Base-by-base conservation (phyloP, 179 eudicot genomes). In the Spinacia oleracea region DNA sequence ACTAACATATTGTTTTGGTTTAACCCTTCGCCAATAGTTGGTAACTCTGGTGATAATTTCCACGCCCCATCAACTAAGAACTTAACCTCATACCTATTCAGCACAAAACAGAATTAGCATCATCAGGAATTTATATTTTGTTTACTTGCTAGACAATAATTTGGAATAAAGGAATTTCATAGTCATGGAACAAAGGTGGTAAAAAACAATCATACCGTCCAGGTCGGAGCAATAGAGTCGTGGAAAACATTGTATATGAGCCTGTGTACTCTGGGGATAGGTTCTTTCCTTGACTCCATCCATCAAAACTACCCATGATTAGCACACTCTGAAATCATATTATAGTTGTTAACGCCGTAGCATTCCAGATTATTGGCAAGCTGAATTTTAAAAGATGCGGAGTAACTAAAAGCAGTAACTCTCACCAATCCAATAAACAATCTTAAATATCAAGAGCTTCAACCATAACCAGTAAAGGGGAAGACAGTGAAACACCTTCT, bases 261-360 rank as follows among this genome's bases (percentile, higher is more conserved):
- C 95, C 93, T 23, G 89, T 87, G 83, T 93, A 95, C 83, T 95
- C 97, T 20, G 94, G 87, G 60, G 98, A 95, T 58, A 95, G 76
- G 78, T 93, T 81, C 75, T 95, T 97, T 81, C 97, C 97, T 77
- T 88, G 88, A 85, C 93, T 93, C 98, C 98, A 93, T 46, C 97
- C 95, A 79, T 95, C 93, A 81, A 93, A 95, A 67, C 87, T 91
- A 40, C 98, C 98, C 98, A 95, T 95, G 50, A 95, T 92, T 90
- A 90, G 94, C 46, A 95, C 98, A 75, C 97, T 90, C 98, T 93
- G 85, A 35, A 73, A 64, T 45, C 79, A 81, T 63, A n/a, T 45
- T 6, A 32, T 31, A 23, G 25, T 60, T 34, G 29, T 55, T 20
- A 27, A 23, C 6, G 27, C 65, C 56, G 59, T 23, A 27, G 59